These are phyloP conservation scores for Udeniomyces megalosporus DNA, from an alignment of 768 basidiomycete genomes.

Conservation along the genomic window DNA sequence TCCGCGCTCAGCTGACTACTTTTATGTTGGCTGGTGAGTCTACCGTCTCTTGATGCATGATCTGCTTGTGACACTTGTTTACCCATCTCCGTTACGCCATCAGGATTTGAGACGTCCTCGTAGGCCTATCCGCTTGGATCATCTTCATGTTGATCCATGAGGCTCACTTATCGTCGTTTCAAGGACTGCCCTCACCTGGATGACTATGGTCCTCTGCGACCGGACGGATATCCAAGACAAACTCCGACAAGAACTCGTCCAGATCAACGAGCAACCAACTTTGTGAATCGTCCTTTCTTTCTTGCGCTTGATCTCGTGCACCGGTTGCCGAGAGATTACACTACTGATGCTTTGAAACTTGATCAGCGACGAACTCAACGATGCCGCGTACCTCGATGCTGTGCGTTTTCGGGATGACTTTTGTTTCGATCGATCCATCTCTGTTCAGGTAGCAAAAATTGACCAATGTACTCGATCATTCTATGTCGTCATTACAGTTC, in stretches of 20 bases:
- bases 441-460: too few species aligned
- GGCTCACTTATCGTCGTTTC: too few species aligned
- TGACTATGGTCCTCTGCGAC: neutral
- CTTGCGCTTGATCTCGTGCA: too few species aligned
- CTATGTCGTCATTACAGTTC: neutral
- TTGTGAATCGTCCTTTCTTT: too few species aligned
- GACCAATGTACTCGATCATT: neutral
- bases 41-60: neutral
- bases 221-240: neutral
- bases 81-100: neutral
- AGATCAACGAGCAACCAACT: neutral
- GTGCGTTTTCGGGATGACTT: neutral
- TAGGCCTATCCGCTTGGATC: too few species aligned
- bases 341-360: too few species aligned
- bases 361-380: neutral
- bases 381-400: neutral
- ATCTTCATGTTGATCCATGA: too few species aligned
- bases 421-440: too few species aligned
- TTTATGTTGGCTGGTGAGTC: neutral
- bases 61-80: neutral
- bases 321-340: too few species aligned
- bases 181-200: slow-evolving; percentile 15
- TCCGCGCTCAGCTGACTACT: slow-evolving; percentile 36
- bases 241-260: slow-evolving; percentile 5
- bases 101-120: neutral